Evolutionary conservation across 345 rosid species (phyloP), one percentile per base, ranked within the genome.

Genomic region (Orychophragmus violaceus): DNA sequence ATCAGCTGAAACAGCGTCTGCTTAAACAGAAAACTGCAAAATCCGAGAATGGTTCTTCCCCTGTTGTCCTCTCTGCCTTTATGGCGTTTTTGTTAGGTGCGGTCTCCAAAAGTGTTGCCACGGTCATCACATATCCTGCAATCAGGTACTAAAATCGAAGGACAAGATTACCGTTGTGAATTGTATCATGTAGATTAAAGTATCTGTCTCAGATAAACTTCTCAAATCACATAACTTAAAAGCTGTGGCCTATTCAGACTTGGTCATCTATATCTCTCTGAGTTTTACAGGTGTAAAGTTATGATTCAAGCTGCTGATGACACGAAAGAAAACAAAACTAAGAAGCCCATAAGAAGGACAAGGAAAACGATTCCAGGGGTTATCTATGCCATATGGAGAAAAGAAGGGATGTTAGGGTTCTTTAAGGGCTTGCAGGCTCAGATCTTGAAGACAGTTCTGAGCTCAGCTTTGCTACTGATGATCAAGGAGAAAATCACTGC

Each of bases 381-480:
- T 7, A 45, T 87, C 3, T 66, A 33, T 55, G 71, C 87, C 13
- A 85, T 87, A 55, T 89, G 96, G 96, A 84, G 62, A 76, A 75
- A 75, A 39, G 96, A 92, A 78, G 98, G 98, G 51, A 28, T 78
- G 59, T 54, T 77, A 16, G 98, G 95, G 1, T 92, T 92, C 70
- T 87, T 82, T 77, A 92, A 89, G 70, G 95, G 98, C 57, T 72
- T 92, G 62, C 75, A 83, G 32, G 95, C 96, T 22, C 98, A 92
- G 82, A 85, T 92, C 64, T 76, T 92, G 72, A 92, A 92, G 82
- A 92, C 98, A 5, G 96, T 92, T 19, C 77, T 92, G 18, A 89
- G 98, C 84, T 89, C 98, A 0, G 96, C 96, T 6, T 81, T 92
- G 82, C 86, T 87, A 54, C 65, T 92, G 74, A 92, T 89, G 98